Evolutionary conservation across 2,329 filamentous ascomycete genomes (phyloP).

Genomic region (Teratosphaeria pseudoeucalypti): DNA sequence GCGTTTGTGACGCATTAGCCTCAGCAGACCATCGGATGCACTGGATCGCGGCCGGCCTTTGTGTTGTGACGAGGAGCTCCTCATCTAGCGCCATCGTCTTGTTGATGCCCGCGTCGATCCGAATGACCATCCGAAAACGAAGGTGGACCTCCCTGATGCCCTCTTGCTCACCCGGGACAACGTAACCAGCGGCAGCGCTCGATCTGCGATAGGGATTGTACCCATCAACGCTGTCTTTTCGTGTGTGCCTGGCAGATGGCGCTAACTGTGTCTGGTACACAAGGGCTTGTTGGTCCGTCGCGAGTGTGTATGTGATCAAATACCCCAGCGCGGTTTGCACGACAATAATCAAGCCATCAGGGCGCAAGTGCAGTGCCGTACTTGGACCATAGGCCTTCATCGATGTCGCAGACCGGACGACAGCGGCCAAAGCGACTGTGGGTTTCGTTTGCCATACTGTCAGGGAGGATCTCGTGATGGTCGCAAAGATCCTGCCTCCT

Average conservation of each 20-base stretch:
- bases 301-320: conserved; percentile 87
- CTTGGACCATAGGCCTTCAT: conserved; percentile 77
- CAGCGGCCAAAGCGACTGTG: conserved; percentile 74
- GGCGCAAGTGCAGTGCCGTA: conserved; percentile 71
- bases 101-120: conserved; percentile 89
- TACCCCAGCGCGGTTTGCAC: conserved; percentile 79
- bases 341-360: conserved; percentile 85
- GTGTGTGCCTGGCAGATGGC: conserved; percentile 36
- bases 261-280: conserved; percentile 79
- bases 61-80: conserved; percentile 82
- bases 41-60: conserved; percentile 87
- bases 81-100: conserved; percentile 82
- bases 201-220: conserved; percentile 17
- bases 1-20: conserved; percentile 70
- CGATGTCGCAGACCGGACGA: conserved; percentile 72
- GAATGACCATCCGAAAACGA: conserved; percentile 94
- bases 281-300: conserved; percentile 68
- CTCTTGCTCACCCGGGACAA: conserved; percentile 67
- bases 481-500: conserved; percentile 73
- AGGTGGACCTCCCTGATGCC: conserved; percentile 80
- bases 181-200: conserved; percentile 20
- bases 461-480: conserved; percentile 73
- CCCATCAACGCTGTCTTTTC: conserved; percentile 40
- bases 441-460: conserved; percentile 97
- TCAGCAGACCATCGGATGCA: conserved; percentile 93